Evolutionary conservation across 1,139 yeast species (phyloP), one percentile per base, ranked within the genome.

Genomic region (Williopsis jadinii): DNA sequence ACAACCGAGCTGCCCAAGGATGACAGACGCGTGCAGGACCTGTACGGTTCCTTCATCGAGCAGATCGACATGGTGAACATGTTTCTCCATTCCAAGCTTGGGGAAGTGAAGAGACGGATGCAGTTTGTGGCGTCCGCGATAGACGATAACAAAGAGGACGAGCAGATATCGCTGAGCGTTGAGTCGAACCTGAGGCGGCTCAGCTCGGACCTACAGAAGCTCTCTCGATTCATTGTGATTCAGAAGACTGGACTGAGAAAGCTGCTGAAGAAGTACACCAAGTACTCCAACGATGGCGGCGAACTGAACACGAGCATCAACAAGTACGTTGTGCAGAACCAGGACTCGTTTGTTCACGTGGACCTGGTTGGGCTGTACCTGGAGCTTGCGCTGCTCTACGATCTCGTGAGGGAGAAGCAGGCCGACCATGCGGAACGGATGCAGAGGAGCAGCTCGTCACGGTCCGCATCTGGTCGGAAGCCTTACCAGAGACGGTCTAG

Each of bases 241-340:
- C 97, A 90, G 57, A 80, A 82, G 53, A 80, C 88, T 4, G 97
- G 95, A 5, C 68, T 85, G 38, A 71, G 84, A 49, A 90, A 90
- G 62, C 73, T 88, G 42, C 70, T 87, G 53, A 88, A 88, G 63
- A 87, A 88, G 61, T 82, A 84, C 57, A 56, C 74, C 36, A 86
- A 85, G 58, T 79, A 87, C 66, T 77, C 58, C 2, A 51, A 60
- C 35, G 68, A 73, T 31, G 53, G 61, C 28, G 66, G 66, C 30
- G 64, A 74, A 30, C 62, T 75, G 6, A 58, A 66, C 39, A 63
- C 65, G 43, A 58, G 64, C 24, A 56, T 59, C 15, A 48, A 56
- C 29, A 59, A 56, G 38, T 63, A 62, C 36, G 57, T 78, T 30
- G 58, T 65, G 28, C 57, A 61, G 6, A 47, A 73, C 63, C 57